Conservation (phyloP, 768 basidiomycete species). For the Pisolithus orientalis region DNA sequence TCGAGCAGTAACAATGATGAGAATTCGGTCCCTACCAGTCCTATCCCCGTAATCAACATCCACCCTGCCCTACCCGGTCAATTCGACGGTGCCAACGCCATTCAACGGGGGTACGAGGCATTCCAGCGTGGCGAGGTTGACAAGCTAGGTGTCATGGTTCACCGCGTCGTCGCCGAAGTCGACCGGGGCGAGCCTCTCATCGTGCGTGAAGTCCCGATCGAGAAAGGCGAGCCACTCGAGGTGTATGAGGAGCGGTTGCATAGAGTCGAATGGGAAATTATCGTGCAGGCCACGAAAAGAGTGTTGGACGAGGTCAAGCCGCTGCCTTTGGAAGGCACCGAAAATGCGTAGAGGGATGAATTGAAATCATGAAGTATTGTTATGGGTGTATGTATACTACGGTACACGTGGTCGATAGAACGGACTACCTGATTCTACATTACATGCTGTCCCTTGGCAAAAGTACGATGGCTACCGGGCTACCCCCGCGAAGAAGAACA, state of each 20-base stretch:
- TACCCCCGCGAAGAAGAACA: no score
- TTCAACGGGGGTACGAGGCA: slow-evolving; percentile 84
- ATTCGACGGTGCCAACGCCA: slow-evolving; percentile 94
- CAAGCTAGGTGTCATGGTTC: slow-evolving; percentile 85
- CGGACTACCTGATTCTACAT: no score
- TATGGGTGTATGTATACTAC: neutral
- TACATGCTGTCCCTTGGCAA: no score
- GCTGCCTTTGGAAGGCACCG: slow-evolving; percentile 4
- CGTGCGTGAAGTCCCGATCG: slow-evolving; percentile 70
- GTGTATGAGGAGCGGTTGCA: slow-evolving; percentile 76
- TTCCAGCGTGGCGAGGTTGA: slow-evolving; percentile 78
- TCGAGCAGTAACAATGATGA: slow-evolving; percentile 25
- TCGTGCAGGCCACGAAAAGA: slow-evolving; percentile 77
- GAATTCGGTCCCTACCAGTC: slow-evolving; percentile 14
- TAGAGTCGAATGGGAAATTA: slow-evolving; percentile 78
- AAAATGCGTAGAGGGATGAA: neutral
- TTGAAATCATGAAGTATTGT: neutral
- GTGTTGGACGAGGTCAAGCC: slow-evolving; percentile 52
- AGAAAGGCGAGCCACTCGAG: slow-evolving; percentile 64
- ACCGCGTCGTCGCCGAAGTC: slow-evolving; percentile 88
- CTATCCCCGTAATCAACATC: slow-evolving; percentile 87
- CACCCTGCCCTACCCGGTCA: slow-evolving; percentile 94
- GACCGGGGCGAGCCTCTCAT: slow-evolving; percentile 88
- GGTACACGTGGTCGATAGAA: neutral
- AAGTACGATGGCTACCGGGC: no score